phyloP scores from a whole-genome alignment of 306 rosid species.

The Rubus idaeus region DNA sequence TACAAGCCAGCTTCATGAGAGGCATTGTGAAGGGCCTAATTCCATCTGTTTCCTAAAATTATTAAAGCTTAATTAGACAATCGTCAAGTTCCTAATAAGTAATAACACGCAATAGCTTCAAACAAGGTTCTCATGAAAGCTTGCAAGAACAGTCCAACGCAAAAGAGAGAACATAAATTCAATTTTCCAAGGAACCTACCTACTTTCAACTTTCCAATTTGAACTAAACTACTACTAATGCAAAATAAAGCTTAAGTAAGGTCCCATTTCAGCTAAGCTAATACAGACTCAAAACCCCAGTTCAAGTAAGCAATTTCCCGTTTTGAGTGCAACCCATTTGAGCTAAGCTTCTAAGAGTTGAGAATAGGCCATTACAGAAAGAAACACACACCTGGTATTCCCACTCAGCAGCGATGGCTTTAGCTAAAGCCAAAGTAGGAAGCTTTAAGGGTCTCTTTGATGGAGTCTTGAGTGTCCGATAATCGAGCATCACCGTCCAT shows the following conservation, averaged over 20 bases:
- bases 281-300: background rate
- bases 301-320: background rate
- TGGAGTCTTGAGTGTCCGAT: constrained; percentile 84
- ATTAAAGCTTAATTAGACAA: constrained; percentile 24
- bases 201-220: background rate
- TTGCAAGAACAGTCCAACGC: background rate
- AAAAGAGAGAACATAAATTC: background rate
- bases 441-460: constrained; percentile 86
- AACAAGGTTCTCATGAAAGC: background rate
- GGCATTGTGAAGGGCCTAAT: constrained; percentile 98
- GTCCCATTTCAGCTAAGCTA: background rate
- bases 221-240: background rate
- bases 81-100: background rate
- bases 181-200: background rate
- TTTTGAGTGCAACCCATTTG: background rate
- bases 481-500: constrained; percentile 90
- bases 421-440: constrained; percentile 69
- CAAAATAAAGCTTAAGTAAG: background rate
- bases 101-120: background rate
- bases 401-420: constrained; percentile 92
- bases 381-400: constrained; percentile 65
- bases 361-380: no score
- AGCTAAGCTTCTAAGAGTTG: constrained; percentile 1
- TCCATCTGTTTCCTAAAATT: constrained; percentile 73
- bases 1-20: constrained; percentile 90